Percentiles rank a stretch among this genome's conserved stretches.
Conservation (phyloP, 2,329 filamentous ascomycete genomes). For the Zymoseptoria tritici region DNA sequence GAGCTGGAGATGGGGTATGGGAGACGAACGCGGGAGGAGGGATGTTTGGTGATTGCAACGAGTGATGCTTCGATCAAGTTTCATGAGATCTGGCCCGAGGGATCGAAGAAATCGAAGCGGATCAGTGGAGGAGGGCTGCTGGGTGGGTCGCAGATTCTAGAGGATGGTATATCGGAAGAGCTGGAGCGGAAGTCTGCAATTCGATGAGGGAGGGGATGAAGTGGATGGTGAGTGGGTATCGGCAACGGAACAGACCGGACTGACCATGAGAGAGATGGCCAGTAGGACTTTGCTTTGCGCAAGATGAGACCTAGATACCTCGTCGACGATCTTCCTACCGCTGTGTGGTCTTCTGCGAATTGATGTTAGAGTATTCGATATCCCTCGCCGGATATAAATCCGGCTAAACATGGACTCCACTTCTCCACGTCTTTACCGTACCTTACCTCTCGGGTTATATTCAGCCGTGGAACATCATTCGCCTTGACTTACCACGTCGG, state of each 20-base stretch:
- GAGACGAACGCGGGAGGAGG: constrained; percentile 58
- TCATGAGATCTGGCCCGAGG: constrained; percentile 73
- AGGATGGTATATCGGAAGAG: constrained; percentile 72
- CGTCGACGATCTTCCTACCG: too few relatives aligned
- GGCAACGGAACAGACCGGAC: too few relatives aligned
- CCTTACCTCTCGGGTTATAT: neutral
- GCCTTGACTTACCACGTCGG: neutral
- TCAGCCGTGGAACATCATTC: neutral
- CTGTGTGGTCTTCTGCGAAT: too few relatives aligned
- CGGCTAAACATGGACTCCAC: neutral
- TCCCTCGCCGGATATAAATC: neutral
- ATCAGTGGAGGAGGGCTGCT: constrained; percentile 46
- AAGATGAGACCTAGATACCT: too few relatives aligned
- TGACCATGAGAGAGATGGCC: too few relatives aligned
- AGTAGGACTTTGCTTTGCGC: too few relatives aligned
- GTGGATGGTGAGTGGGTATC: too few relatives aligned
- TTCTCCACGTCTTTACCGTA: neutral
- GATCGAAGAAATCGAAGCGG: constrained; percentile 15
- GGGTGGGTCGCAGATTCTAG: constrained; percentile 77
- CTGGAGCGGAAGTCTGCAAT: constrained; percentile 49
- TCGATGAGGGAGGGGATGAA: constrained; percentile 24
- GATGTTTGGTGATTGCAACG: constrained; percentile 82
- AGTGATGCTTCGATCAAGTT: constrained; percentile 93
- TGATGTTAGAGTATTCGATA: too few relatives aligned
- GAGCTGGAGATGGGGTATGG: constrained; percentile 44